Evolutionary conservation across 2,329 filamentous ascomycete genomes (phyloP), one percentile per base, ranked within the genome.

Genomic region (Fusarium miscanthi): DNA sequence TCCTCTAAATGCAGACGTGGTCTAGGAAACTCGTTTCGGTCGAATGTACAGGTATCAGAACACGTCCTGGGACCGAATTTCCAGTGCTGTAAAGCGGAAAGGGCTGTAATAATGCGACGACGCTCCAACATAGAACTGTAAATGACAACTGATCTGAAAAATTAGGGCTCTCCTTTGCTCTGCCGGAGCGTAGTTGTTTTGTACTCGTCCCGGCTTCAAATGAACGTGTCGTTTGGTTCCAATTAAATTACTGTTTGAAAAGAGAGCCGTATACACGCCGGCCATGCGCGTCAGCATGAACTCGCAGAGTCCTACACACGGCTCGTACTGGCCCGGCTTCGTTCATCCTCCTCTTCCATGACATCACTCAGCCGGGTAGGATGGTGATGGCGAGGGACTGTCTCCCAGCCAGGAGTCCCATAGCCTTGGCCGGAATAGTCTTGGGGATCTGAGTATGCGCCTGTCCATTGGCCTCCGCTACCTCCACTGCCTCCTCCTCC

Each of bases 311-410:
- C 75, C 75, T 81, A 81, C 43, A 76, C 76, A 37, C 88, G 87
- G 77, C 88, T 90, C 72, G 90, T 90, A 74, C 92, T 93, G 19
- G 92, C 93, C 27, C 92, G 89, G 79, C 92, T 93, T 56, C 90
- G 87, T 82, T 97, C 94, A 74, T 96, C 93, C 72, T 97, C 92
- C 78, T 94, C 94, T 78, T 94, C 92, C 35, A 96, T 87, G 33
- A 97, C 94, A 82, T 97, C 94, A 80, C 94, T 97, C 70, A 97
- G 85, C 63, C 95, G 86, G 13, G 94, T 97, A 0, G 94, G 94
- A 82, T 97, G 94, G 74, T 96, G 93, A 81, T 97, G 94, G 62
- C 91, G 88, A 30, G 92, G 91, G 70, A 94, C 85, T n/a, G 84
- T 84, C 71, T 96, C 93, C 93, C 94, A 97, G 21, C 89, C 91